Conservation (phyloP, 768 basidiomycete genomes). For the Calocera cornea region DNA sequence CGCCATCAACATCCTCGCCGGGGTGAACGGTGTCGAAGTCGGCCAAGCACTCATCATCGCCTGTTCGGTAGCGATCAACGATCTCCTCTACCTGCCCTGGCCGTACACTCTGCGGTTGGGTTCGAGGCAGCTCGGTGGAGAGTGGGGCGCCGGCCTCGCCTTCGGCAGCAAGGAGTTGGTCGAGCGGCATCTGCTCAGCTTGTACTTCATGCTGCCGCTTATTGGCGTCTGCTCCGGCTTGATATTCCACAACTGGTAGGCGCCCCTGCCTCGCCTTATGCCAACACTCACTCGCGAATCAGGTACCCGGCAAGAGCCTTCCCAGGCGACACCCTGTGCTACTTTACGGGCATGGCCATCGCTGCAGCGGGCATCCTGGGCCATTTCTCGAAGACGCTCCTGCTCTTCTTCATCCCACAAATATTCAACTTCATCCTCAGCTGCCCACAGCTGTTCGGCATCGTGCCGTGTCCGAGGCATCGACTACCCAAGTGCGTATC, state of each 20-base stretch:
- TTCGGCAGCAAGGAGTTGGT: conserved; percentile 77
- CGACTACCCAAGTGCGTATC: conserved; percentile 65
- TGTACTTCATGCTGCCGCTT: conserved; percentile 94
- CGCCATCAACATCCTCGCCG: conserved; percentile 96
- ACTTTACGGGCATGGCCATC: conserved; percentile 97
- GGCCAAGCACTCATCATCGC: conserved; percentile 88
- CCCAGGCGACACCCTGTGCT: conserved; percentile 94
- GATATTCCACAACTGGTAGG: conserved; percentile 91
- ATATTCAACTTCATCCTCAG: conserved; percentile 95
- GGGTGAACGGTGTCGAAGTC: conserved; percentile 93
- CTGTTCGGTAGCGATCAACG: conserved; percentile 79
- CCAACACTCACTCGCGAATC: conserved; percentile 3
- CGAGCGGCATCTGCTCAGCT: conserved; percentile 83
- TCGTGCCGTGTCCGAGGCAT: conserved; percentile 90
- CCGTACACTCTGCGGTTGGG: conserved; percentile 23
- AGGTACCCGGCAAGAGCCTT: conserved; percentile 96
- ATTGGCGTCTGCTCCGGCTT: conserved; percentile 83
- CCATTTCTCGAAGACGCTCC: conserved; percentile 91
- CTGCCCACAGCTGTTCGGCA: conserved; percentile 84
- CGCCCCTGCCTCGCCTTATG: conserved; percentile 7
- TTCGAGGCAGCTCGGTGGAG: conserved; percentile 54
- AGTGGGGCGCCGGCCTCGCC: conserved; percentile 73
- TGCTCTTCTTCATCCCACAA: conserved; percentile 95
- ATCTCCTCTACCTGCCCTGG: conserved; percentile 88
- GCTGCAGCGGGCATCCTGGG: conserved; percentile 94